Evolutionary conservation across 305 asterid genomes (phyloP), one percentile per base, ranked within the genome.

Genomic region (Solanum hybrid): DNA sequence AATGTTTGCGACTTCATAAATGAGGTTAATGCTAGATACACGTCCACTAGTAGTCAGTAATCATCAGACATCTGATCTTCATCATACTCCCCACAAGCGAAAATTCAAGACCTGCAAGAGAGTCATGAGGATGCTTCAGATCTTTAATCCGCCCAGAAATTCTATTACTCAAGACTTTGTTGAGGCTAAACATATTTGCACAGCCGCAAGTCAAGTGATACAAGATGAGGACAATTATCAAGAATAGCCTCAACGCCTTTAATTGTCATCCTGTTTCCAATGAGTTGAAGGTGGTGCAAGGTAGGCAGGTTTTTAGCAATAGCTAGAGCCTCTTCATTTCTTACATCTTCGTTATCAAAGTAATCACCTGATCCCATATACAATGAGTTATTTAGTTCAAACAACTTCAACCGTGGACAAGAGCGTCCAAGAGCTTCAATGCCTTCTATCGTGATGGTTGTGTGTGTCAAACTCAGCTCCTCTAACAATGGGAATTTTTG

Each of bases 161-260:
- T 80, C 5, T 80, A 5, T 5, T 36, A 80, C 33, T 37, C 64
- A 37, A 80, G 64, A 36, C 86, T 37, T n/a, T 10, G 34, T 80
- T n/a, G 86, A 80, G 33, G 86, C 20, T 37, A 37, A 93, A 93
- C 89, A 57, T 88, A 88, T 5, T 89, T 91, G 78, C 91, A 91
- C 64, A 73, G 89, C 3, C 92, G 90, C 29, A 85, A 8, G 88
- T 85, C 76, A 29, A 85, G 73, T 8, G 88, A 85, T 34, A 26
- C 88, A 40, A 85, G 75, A 51, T 29, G 39, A 18, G 88, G 88
- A 85, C 76, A 85, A 5, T 37, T 34, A 85, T 51, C 28, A 85
- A 85, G 88, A 51, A 85, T 85, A 33, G 88, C 88, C n/a, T 85
- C 16, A 10, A 85, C 16, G 76, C 88, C 88, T 33, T 85, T 34